These are phyloP conservation scores for Plasmodium adleri DNA, from an alignment of 169 alveolate genomes.

Conservation along the genomic window DNA sequence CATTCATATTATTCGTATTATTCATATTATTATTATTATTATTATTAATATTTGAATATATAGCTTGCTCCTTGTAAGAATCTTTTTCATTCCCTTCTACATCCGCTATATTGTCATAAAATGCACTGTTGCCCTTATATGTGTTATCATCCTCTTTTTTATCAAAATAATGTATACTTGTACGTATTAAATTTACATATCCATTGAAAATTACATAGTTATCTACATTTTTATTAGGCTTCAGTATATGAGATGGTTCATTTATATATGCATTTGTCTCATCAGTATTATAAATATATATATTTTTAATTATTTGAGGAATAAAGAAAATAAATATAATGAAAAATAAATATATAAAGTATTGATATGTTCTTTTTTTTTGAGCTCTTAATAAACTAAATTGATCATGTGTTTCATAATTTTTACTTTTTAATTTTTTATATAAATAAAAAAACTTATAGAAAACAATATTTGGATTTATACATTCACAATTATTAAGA, in stretches of 20 bases:
- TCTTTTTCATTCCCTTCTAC: neutral
- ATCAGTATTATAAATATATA: slow-evolving; percentile 36
- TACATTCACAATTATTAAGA: slow-evolving; percentile 54
- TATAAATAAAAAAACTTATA: slow-evolving; percentile 57
- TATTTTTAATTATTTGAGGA: slow-evolving; percentile 52
- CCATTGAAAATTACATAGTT: slow-evolving; percentile 27
- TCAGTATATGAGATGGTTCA: neutral
- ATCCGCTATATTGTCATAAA: neutral
- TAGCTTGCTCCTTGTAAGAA: neutral
- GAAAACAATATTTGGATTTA: slow-evolving; percentile 55
- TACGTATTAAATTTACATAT: slow-evolving; percentile 16
- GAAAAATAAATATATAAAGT: slow-evolving; percentile 59
- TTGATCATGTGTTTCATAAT: neutral
- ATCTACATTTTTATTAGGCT: neutral
- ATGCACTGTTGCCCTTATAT: neutral
- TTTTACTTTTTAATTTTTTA: slow-evolving; percentile 41
- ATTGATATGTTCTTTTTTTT: slow-evolving; percentile 43
- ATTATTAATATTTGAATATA: neutral
- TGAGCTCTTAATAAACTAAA: neutral
- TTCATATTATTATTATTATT: neutral
- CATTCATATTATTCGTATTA: neutral
- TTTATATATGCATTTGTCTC: slow-evolving; percentile 28
- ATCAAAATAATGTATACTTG: too few relatives aligned
- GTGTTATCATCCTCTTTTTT: too few relatives aligned
- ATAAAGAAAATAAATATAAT: slow-evolving; percentile 40